A percentile compares a stretch with the other conserved stretches of the same genome.
phyloP scores from a whole-genome alignment of 2,329 filamentous ascomycete species.

The Hypoxylon sp. region DNA sequence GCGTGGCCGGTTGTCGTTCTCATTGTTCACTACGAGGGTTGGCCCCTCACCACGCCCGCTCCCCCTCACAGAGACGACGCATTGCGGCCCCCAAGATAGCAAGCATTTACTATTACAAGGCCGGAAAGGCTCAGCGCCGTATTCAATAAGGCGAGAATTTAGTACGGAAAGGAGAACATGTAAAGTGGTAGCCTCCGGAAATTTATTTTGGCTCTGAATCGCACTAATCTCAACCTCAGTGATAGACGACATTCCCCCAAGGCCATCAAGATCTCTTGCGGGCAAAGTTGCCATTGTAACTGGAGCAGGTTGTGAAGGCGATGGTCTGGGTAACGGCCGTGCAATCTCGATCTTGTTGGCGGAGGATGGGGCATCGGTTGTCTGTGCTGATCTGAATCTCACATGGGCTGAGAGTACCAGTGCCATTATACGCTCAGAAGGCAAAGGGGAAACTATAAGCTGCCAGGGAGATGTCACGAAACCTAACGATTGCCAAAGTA shows the following conservation, averaged over 20 bases:
- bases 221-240: constrained; percentile 24
- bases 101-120: not conserved
- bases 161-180: constrained; percentile 28
- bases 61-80: constrained; percentile 14
- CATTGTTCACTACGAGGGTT: not conserved
- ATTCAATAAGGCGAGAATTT: not conserved
- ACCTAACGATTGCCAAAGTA: constrained; percentile 63
- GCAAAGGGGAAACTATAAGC: constrained; percentile 57
- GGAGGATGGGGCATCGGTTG: constrained; percentile 68
- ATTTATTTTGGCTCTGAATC: not conserved
- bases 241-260: constrained; percentile 27
- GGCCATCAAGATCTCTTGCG: constrained; percentile 56
- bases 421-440: constrained; percentile 61
- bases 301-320: constrained; percentile 68
- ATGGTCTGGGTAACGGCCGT: constrained; percentile 72
- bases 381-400: constrained; percentile 69
- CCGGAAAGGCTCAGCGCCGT: not conserved
- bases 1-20: not conserved
- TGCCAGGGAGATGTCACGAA: constrained; percentile 68
- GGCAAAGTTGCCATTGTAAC: constrained; percentile 68
- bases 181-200: not conserved
- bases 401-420: constrained; percentile 66
- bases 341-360: constrained; percentile 71
- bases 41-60: constrained; percentile 18
- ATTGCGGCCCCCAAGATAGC: not conserved